Percentiles rank a stretch among this genome's conserved stretches.
phyloP scores from a whole-genome alignment of 768 basidiomycete species.

The Sarcomyxa edulis region DNA sequence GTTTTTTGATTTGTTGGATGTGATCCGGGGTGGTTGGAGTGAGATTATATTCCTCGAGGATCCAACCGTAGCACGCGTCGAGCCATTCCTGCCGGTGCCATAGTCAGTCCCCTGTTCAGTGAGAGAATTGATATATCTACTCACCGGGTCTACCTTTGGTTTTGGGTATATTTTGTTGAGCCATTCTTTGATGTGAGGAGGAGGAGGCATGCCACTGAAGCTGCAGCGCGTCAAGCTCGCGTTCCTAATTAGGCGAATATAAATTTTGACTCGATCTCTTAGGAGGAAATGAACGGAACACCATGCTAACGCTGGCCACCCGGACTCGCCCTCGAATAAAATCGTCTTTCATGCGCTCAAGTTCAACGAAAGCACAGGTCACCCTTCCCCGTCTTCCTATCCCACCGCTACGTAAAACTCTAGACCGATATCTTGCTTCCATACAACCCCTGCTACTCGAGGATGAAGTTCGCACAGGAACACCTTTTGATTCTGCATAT shows the following conservation, averaged over 20 bases:
- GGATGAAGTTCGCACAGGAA: slow-evolving; percentile 55
- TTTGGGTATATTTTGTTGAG: slow-evolving; percentile 49
- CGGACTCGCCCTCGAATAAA: slow-evolving; percentile 2
- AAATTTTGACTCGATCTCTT: background rate
- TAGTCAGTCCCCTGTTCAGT: slow-evolving; percentile 2
- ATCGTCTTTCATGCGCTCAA: slow-evolving; percentile 10
- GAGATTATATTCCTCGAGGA: slow-evolving; percentile 40
- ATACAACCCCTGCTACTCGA: slow-evolving; percentile 77
- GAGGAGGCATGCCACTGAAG: slow-evolving; percentile 23
- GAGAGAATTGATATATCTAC: slow-evolving; percentile 10
- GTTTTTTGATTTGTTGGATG: slow-evolving; percentile 45
- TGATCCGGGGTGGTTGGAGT: slow-evolving; percentile 40
- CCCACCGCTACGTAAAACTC: slow-evolving; percentile 68
- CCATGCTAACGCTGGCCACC: no score
- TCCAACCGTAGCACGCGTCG: slow-evolving; percentile 64
- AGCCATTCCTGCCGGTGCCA: slow-evolving; percentile 65
- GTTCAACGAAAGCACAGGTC: slow-evolving; percentile 18
- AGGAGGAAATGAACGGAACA: slow-evolving; percentile 1
- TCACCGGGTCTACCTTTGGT: slow-evolving; percentile 60
- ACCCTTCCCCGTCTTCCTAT: slow-evolving; percentile 73
- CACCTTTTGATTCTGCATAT: slow-evolving; percentile 45
- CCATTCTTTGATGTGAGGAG: slow-evolving; percentile 42
- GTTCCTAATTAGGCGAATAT: background rate
- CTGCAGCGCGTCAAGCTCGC: slow-evolving; percentile 3
- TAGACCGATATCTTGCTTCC: slow-evolving; percentile 74